These are phyloP conservation scores for Microsporum canis DNA, from an alignment of 2,329 filamentous ascomycete species.

Conservation along the genomic window DNA sequence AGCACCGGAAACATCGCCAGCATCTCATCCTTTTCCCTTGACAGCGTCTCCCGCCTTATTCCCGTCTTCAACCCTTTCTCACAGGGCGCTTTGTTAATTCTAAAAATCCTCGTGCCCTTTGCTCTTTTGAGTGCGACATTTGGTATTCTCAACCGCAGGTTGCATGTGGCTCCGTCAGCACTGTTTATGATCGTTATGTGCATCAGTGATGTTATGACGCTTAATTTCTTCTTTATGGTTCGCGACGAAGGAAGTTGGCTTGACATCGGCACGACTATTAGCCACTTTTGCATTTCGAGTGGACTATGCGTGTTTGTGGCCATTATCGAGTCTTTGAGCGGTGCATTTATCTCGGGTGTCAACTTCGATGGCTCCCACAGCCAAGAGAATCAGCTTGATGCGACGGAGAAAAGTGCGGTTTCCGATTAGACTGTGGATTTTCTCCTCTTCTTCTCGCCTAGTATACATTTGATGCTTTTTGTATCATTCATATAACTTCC, in stretches of 20 bases:
- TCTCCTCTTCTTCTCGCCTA: background rate
- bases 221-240: slow-evolving; percentile 97
- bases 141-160: slow-evolving; percentile 75
- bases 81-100: slow-evolving; percentile 71
- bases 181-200: slow-evolving; percentile 93
- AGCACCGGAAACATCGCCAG: slow-evolving; percentile 93
- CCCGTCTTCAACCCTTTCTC: slow-evolving; percentile 90
- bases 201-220: slow-evolving; percentile 77
- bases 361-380: slow-evolving; percentile 38
- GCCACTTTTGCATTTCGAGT: slow-evolving; percentile 88
- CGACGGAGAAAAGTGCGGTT: background rate
- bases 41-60: slow-evolving; percentile 75
- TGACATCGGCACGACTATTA: slow-evolving; percentile 94
- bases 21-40: slow-evolving; percentile 82
- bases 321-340: slow-evolving; percentile 72
- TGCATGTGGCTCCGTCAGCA: slow-evolving; percentile 76
- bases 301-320: slow-evolving; percentile 83
- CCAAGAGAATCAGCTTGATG: background rate
- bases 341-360: slow-evolving; percentile 68
- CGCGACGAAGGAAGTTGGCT: slow-evolving; percentile 94
- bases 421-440: background rate
- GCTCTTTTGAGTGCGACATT: slow-evolving; percentile 84
- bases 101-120: slow-evolving; percentile 91
- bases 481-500: background rate
- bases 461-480: background rate